Evolutionary conservation across 2,329 filamentous ascomycete species (phyloP).

Genomic region (Talaromyces marneffei): DNA sequence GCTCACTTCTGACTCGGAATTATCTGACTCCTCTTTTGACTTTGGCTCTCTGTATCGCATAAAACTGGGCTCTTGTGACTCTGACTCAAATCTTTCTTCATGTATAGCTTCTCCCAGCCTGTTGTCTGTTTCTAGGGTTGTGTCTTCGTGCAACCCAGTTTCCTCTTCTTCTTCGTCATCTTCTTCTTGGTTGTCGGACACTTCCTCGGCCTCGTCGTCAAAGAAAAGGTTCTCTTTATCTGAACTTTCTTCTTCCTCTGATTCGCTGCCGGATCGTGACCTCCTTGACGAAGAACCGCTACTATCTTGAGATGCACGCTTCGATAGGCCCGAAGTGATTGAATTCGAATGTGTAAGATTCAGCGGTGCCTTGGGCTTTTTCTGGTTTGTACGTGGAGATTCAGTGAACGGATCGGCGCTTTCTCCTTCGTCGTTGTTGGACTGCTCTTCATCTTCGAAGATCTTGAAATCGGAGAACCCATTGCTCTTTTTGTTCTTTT

Average conservation of each 20-base stretch:
- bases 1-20: conserved; percentile 22
- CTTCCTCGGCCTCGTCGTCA: conserved; percentile 16
- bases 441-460: conserved; percentile 14
- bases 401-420: background rate
- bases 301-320: conserved; percentile 13
- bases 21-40: conserved; percentile 17
- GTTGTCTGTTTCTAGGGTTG: conserved; percentile 16
- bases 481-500: background rate
- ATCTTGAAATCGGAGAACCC: conserved; percentile 11
- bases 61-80: conserved; percentile 1
- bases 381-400: background rate
- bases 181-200: conserved; percentile 19
- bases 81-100: background rate
- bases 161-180: conserved; percentile 24
- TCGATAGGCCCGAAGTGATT: conserved; percentile 11
- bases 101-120: background rate
- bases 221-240: conserved; percentile 16
- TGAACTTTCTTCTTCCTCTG: conserved; percentile 17
- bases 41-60: conserved; percentile 12
- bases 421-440: background rate
- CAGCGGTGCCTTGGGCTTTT: conserved; percentile 1
- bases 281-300: conserved; percentile 17
- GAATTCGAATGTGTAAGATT: conserved; percentile 14
- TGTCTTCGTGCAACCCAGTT: conserved; percentile 16
- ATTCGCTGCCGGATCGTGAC: conserved; percentile 17